Percentiles rank a stretch among this genome's conserved stretches.
Evolutionary conservation across 805 yeast genomes (phyloP).

Genomic region (Barnettozyma vustinii): DNA sequence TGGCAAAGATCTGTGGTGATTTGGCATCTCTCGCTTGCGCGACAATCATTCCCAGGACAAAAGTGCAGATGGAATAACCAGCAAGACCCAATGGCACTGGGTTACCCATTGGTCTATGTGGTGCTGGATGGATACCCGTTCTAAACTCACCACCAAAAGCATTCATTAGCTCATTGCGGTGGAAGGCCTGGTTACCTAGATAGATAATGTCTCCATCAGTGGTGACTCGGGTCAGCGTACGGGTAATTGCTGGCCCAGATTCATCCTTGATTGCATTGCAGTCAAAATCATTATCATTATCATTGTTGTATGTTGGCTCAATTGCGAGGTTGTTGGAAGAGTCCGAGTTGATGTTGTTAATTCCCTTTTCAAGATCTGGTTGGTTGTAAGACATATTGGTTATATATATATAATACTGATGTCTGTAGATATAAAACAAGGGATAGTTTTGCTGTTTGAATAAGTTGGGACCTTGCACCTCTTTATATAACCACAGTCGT

Average conservation of each 20-base stretch:
- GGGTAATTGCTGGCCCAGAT: not conserved
- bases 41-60: constrained; percentile 41
- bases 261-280: not conserved
- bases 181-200: constrained; percentile 19
- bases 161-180: constrained; percentile 5
- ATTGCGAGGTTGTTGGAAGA: not conserved
- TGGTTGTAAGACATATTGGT: not conserved
- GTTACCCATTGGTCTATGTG: constrained; percentile 22
- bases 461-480: not conserved
- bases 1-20: constrained; percentile 38
- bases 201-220: constrained; percentile 34
- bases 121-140: constrained; percentile 6
- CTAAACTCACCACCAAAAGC: constrained; percentile 10
- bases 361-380: constrained; percentile 1
- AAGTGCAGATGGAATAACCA: constrained; percentile 42
- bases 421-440: no score
- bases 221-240: constrained; percentile 2
- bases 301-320: not conserved
- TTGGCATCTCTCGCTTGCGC: constrained; percentile 43
- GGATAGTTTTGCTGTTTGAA: no score
- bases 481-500: not conserved
- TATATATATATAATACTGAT: no score
- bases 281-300: not conserved
- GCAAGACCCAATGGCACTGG: constrained; percentile 52
- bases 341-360: not conserved